Evolutionary conservation across 2,329 filamentous ascomycete species (phyloP).

Genomic region (Claviceps maximensis): DNA sequence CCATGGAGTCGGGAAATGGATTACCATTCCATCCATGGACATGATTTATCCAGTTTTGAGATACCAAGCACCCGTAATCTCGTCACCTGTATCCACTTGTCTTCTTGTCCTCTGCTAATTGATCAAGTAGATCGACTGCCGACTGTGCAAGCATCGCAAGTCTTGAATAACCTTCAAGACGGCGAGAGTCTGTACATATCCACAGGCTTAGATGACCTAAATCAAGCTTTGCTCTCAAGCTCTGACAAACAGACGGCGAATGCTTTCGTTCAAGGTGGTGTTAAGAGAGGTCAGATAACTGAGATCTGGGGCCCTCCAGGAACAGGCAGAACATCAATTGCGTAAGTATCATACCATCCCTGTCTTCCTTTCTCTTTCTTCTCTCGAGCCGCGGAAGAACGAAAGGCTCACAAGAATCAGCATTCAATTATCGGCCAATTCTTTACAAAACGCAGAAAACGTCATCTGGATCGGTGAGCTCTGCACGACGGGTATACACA

Average conservation of each 20-base stretch:
- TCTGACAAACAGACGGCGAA: conserved; percentile 7
- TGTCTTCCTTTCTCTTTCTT: background rate
- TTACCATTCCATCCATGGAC: conserved; percentile 45
- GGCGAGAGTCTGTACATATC: conserved; percentile 37
- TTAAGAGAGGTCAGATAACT: conserved; percentile 64
- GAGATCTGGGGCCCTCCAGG: conserved; percentile 85
- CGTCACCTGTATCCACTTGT: background rate
- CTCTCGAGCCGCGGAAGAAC: background rate
- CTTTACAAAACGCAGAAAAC: conserved; percentile 43
- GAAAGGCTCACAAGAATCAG: conserved; percentile 25
- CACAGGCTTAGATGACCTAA: conserved; percentile 42
- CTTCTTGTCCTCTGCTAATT: background rate
- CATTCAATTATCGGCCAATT: conserved; percentile 54
- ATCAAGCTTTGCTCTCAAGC: conserved; percentile 27
- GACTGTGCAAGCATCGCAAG: conserved; percentile 63
- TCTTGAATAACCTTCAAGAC: conserved; percentile 45
- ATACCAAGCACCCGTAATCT: conserved; percentile 35
- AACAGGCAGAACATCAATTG: conserved; percentile 70
- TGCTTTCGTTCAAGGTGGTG: conserved; percentile 32
- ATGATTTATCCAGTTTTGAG: conserved; percentile 49
- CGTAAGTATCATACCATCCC: conserved; percentile 35
- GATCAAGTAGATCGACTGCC: conserved; percentile 52
- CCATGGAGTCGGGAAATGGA: conserved; percentile 32
- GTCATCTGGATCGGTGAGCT: conserved; percentile 75
- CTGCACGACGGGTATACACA: conserved; percentile 4